phyloP scores from a whole-genome alignment of 257 asterid species.

The Anisodus tanguticus region DNA sequence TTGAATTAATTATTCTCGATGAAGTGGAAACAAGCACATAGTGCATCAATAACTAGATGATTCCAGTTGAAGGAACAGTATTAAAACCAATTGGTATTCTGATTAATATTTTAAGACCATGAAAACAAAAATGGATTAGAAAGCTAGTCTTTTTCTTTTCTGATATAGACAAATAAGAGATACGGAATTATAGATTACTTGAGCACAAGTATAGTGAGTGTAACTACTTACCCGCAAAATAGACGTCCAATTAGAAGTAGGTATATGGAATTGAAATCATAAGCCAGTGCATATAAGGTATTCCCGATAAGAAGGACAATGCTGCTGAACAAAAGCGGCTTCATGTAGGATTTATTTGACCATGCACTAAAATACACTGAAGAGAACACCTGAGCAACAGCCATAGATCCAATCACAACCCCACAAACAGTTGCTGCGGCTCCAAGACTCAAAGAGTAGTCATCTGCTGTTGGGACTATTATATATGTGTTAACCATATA shows the following conservation, averaged over 20 bases:
- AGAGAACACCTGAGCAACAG: slow-evolving; percentile 94
- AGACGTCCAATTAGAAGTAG: slow-evolving; percentile 80
- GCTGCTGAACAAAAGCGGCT: slow-evolving; percentile 90
- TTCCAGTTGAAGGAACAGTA: slow-evolving; percentile 2
- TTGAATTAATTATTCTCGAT: neutral
- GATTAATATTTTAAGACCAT: neutral
- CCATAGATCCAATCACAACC: slow-evolving; percentile 93
- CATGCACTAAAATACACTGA: slow-evolving; percentile 99
- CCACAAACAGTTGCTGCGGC: slow-evolving; percentile 98
- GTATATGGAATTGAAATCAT: slow-evolving; percentile 75
- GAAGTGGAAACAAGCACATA: neutral
- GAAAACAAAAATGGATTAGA: neutral
- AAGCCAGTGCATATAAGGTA: slow-evolving; percentile 83
- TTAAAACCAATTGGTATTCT: neutral
- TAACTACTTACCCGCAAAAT: slow-evolving; percentile 74
- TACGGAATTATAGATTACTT: neutral
- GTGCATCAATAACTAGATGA: neutral
- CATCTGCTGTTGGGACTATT: slow-evolving; percentile 98
- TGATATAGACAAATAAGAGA: neutral
- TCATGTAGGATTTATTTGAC: slow-evolving; percentile 96
- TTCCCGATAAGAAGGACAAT: slow-evolving; percentile 76
- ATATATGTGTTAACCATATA: slow-evolving; percentile 97
- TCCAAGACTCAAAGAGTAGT: slow-evolving; percentile 91
- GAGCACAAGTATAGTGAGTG: slow-evolving; percentile 13
- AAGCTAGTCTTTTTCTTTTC: neutral